A percentile compares a stretch with the other conserved stretches of the same genome.
phyloP scores from a whole-genome alignment of 2,329 filamentous ascomycete genomes.

The Clathrospora elynae region DNA sequence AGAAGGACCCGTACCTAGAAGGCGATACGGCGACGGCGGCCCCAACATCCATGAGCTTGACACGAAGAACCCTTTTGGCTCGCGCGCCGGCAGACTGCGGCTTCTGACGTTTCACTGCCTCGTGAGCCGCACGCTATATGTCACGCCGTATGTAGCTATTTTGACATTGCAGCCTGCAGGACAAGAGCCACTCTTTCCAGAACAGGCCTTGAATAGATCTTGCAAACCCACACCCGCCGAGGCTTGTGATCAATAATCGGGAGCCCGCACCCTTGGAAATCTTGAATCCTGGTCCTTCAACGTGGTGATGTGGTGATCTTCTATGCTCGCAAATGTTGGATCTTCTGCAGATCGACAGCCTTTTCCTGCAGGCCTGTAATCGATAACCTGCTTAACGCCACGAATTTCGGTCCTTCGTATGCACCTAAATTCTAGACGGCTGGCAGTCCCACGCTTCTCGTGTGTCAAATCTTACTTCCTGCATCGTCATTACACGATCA shows the following conservation, averaged over 20 bases:
- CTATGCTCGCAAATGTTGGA: slow-evolving; percentile 1
- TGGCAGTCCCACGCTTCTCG: not conserved
- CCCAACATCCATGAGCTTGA: slow-evolving; percentile 18
- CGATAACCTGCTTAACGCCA: slow-evolving; percentile 5
- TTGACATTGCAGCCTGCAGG: slow-evolving; percentile 9
- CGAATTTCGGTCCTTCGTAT: not conserved
- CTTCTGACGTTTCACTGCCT: slow-evolving; percentile 16
- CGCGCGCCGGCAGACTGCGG: slow-evolving; percentile 7
- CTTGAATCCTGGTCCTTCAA: slow-evolving; percentile 9
- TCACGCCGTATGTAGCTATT: slow-evolving; percentile 15
- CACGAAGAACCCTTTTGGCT: slow-evolving; percentile 2
- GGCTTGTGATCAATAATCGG: slow-evolving; percentile 30
- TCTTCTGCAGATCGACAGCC: no score
- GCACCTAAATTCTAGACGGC: not conserved
- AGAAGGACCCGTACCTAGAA: slow-evolving; percentile 19
- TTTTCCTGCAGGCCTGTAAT: slow-evolving; percentile 3
- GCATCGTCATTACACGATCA: slow-evolving; percentile 5
- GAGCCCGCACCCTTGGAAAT: slow-evolving; percentile 16
- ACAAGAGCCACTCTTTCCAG: slow-evolving; percentile 9
- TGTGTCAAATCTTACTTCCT: slow-evolving; percentile 6
- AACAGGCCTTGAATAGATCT: not conserved
- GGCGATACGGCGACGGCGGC: slow-evolving; percentile 12
- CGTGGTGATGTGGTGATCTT: slow-evolving; percentile 16
- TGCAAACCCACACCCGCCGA: slow-evolving; percentile 12
- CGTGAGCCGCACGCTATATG: slow-evolving; percentile 17